Base-by-base conservation (phyloP, 2,329 filamentous ascomycete species). In the Penicillium polonicum region DNA sequence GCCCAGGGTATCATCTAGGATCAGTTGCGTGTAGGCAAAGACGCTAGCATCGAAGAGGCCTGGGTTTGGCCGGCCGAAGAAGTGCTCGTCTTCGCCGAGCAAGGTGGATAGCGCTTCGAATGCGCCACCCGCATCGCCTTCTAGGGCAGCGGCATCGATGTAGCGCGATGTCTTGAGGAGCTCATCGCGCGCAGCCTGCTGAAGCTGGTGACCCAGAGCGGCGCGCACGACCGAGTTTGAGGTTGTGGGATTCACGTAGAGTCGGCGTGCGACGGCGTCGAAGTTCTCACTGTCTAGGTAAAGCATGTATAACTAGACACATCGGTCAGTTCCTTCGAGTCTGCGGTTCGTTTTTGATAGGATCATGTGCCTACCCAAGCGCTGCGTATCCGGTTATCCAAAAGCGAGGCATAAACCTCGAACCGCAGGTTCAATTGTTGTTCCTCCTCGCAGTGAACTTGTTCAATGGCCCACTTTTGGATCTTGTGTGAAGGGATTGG, bases 11-110 rank as follows among this genome's bases (percentile, higher is more conserved):
- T 86, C 81, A 59, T 89, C 85, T 51, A 96, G 76, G 52, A 97
- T 79, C 50, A 96, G 78, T 73, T 95, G 86, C 0, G 90, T 92
- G 74, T 97, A 99, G 4, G 91, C 87, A 76, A 97, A 97, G 2
- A 97, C 85, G 53, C 85, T 86, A 7, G 93, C 92, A 75, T 99
- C 94, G 66, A 97, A 93, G 25, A 93, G 70, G 0, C 87, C 85
- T 0, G 93, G 91, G 17, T 74, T 71, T 31, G 73, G 50, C 57
- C 72, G 70, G 5, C 78, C 81, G 68, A 88, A 88, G 72, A 89
- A 90, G 79, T 85, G 88, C 19, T 76, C 67, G 38, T 85, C 74
- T 0, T 82, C 73, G 1, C 81, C 85, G 10, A 91, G 76, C 9
- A 88, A 68, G 21, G 74, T 78, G 2, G 85, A 84, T 9, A 91